Base-by-base conservation (phyloP, 345 rosid species). In the Turnera subulata region DNA sequence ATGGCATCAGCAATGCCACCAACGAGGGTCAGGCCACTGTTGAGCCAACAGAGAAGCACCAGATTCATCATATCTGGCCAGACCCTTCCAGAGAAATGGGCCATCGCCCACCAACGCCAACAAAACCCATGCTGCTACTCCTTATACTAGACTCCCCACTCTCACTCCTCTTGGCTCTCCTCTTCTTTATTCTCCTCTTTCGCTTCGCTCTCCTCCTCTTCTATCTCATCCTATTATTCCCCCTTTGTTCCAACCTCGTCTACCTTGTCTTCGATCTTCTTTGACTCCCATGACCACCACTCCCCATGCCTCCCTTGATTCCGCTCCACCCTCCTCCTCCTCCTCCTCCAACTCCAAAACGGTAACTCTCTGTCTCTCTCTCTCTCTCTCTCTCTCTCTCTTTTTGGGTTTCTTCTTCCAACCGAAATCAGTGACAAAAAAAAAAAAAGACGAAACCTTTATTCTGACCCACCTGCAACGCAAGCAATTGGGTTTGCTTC, bases 141-240 rank as follows among this genome's bases (percentile, higher is more conserved):
- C 50, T 78, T 18, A 45, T 90, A 40, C 49, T 74, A 17, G 80
- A 69, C 45, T 84, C 89, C 53, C 88, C 73, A 0, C 44, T 78
- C 60, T 53, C 76, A 21, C 65, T 82, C 15, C 52, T 72, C 65
- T 24, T 76, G 26, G 33, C 73, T 37, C 57, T 71, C 16, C 17
- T 76, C 56, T 56, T 80, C 59, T 70, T 70, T 74, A 23, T 82
- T 55, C 37, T 78, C 47, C 50, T 78, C 68, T 53, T 65, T 35
- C 81, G 75, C 59, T 74, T 58, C 66, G 70, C 64, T 23, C 55
- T 76, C 63, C 11, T 56, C 38, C 48, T 80, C 61, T 60, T 73
- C 51, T 37, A 65, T 53, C 64, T 84, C 66, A 15, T 73, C 68
- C 65, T 76, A 46, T 61, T 81, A 61, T 70, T 76, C 64, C 35